phyloP scores from a whole-genome alignment of 345 rosid genomes.

The Mangifera indica region DNA sequence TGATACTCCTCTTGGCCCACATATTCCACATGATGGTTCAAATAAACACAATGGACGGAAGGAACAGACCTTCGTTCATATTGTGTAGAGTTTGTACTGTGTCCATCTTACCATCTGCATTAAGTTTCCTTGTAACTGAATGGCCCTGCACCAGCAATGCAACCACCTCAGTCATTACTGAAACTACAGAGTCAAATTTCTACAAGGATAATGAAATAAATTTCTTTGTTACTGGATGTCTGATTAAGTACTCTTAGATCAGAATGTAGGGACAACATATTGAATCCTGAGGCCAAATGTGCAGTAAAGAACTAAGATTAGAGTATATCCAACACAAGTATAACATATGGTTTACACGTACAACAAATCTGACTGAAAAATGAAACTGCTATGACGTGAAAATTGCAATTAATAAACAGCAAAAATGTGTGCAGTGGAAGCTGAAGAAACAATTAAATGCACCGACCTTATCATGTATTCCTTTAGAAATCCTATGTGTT shows the following conservation, averaged over 20 bases:
- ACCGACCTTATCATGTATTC: constrained; percentile 72
- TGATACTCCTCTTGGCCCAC: neutral
- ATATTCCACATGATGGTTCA: neutral
- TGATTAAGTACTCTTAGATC: neutral
- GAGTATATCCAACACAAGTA: neutral
- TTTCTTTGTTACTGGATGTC: neutral
- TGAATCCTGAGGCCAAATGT: neutral
- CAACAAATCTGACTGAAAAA: neutral
- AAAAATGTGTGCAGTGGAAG: neutral
- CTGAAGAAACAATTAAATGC: neutral
- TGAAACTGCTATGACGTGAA: neutral
- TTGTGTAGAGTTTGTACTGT: constrained; percentile 71
- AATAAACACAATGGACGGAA: neutral
- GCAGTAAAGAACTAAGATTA: neutral
- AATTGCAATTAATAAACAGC: neutral
- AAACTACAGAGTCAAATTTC: neutral
- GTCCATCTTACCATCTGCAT: constrained; percentile 73
- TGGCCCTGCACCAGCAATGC: constrained; percentile 55
- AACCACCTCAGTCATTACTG: constrained; percentile 8
- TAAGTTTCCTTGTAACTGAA: constrained; percentile 69
- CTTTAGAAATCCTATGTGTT: constrained; percentile 72
- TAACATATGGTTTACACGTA: neutral
- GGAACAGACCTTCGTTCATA: constrained; percentile 58
- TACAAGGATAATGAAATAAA: neutral
- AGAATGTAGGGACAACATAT: constrained; percentile 3